Conservation (phyloP, 139 green algal species). For the Picochlorum sp. region DNA sequence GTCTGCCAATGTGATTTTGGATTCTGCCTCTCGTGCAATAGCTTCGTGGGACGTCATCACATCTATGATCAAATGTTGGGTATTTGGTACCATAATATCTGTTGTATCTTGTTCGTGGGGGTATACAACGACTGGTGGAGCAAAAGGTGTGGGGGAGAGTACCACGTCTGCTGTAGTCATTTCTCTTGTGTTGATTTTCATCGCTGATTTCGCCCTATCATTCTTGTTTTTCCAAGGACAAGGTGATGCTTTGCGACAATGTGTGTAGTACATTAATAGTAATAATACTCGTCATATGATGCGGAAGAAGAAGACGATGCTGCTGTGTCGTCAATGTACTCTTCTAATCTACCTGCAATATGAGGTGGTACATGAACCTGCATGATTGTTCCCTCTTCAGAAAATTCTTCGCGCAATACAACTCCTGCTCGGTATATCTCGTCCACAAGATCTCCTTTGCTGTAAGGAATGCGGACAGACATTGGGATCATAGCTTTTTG, state of each 20-base stretch:
- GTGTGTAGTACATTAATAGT: conserved; percentile 7
- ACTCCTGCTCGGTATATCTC: conserved; percentile 29
- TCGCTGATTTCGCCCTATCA: conserved; percentile 93
- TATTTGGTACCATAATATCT: conserved; percentile 85
- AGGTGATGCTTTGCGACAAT: conserved; percentile 55
- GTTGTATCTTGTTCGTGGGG: conserved; percentile 91
- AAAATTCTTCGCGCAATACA: conserved; percentile 28
- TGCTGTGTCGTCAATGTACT: background rate
- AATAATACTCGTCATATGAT: conserved; percentile 1
- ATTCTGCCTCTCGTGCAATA: conserved; percentile 76
- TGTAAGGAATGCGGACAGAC: conserved; percentile 34
- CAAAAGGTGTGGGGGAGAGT: conserved; percentile 95
- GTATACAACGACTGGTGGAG: conserved; percentile 93
- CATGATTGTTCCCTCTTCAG: conserved; percentile 20
- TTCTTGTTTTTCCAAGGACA: conserved; percentile 92
- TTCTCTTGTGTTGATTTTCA: conserved; percentile 92
- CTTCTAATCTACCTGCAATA: conserved; percentile 13
- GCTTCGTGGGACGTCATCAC: conserved; percentile 80
- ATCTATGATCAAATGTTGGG: conserved; percentile 83
- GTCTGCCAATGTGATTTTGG: conserved; percentile 88
- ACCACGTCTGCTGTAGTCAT: conserved; percentile 97
- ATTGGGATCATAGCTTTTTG: conserved; percentile 32
- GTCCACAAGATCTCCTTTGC: conserved; percentile 35
- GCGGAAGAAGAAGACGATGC: conserved; percentile 1
- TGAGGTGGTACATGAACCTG: conserved; percentile 28